These are phyloP conservation scores for Favolaschia claudopus DNA, from an alignment of 768 basidiomycete genomes.

Conservation along the genomic window DNA sequence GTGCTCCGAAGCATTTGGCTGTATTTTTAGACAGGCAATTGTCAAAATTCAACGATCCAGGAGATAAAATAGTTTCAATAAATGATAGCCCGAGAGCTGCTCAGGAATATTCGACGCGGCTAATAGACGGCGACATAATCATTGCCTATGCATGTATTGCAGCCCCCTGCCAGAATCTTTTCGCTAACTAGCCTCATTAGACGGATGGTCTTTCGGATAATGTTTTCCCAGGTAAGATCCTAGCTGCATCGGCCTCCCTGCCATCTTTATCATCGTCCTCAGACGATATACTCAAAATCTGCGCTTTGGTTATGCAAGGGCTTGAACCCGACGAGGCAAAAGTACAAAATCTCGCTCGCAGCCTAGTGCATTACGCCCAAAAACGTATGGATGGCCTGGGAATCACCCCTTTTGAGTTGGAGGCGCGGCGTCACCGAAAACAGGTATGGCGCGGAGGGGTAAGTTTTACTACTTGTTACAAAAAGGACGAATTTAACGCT, in stretches of 20 bases:
- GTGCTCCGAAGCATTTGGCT: conserved; percentile 23
- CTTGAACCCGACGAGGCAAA: conserved; percentile 64
- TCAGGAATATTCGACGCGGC: conserved; percentile 49
- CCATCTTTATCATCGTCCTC: background rate
- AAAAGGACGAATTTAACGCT: background rate
- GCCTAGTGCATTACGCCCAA: conserved; percentile 72
- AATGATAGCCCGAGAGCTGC: conserved; percentile 60
- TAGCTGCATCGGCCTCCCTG: background rate
- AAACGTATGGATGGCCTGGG: conserved; percentile 74
- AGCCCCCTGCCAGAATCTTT: too few relatives aligned
- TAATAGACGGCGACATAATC: conserved; percentile 61
- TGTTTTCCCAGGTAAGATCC: conserved; percentile 55
- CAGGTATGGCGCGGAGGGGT: conserved; percentile 79
- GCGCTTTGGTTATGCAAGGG: conserved; percentile 66
- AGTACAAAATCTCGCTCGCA: conserved; percentile 76
- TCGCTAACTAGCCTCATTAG: conserved; percentile 33
- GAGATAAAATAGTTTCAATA: conserved; percentile 50
- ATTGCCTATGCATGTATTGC: conserved; percentile 51
- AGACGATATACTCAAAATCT: conserved; percentile 73
- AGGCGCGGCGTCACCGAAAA: conserved; percentile 71
- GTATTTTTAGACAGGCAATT: conserved; percentile 51
- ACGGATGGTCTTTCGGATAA: conserved; percentile 66
- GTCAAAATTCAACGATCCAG: conserved; percentile 58
- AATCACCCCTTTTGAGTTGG: conserved; percentile 78
- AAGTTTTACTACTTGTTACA: conserved; percentile 44